Evolutionary conservation across 139 green algal species (phyloP).

Genomic region (Closterium sp.): DNA sequence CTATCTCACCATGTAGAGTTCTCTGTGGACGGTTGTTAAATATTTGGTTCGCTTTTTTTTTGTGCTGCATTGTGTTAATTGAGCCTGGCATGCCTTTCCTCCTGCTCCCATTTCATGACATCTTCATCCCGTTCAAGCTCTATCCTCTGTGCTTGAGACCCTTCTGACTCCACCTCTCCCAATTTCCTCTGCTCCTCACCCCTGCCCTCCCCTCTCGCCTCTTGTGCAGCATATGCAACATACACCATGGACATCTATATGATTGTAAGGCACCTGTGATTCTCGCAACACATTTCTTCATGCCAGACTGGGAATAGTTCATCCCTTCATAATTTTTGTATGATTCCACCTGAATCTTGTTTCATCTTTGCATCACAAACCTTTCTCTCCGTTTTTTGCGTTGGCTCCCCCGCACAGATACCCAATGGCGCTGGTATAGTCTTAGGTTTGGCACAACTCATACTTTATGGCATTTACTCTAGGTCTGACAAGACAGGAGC

Average conservation of each 20-base stretch:
- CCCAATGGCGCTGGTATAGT: conserved; percentile 7
- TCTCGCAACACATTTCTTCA: too few species aligned
- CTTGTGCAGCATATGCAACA: not conserved
- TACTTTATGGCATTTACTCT: conserved; percentile 2
- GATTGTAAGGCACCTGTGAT: not conserved
- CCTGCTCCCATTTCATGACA: too few species aligned
- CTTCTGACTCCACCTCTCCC: too few species aligned
- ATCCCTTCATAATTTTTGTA: not conserved
- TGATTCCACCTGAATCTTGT: not conserved
- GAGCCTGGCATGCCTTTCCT: too few species aligned
- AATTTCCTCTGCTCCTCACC: too few species aligned
- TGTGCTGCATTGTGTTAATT: too few species aligned
- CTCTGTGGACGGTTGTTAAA: too few species aligned
- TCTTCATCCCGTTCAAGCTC: too few species aligned
- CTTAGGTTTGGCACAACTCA: not conserved
- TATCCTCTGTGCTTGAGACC: too few species aligned
- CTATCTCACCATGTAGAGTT: not conserved
- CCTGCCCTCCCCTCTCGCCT: not conserved
- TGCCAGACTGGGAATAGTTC: not conserved
- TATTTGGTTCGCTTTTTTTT: too few species aligned
- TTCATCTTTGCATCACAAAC: not conserved
- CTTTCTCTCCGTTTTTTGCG: not conserved
- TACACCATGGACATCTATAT: conserved; percentile 17
- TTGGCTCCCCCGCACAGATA: not conserved
- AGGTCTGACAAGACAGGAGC: too few species aligned